Conservation (phyloP, 2,329 filamentous ascomycete genomes). For the Penicillium aurantiogriseum region DNA sequence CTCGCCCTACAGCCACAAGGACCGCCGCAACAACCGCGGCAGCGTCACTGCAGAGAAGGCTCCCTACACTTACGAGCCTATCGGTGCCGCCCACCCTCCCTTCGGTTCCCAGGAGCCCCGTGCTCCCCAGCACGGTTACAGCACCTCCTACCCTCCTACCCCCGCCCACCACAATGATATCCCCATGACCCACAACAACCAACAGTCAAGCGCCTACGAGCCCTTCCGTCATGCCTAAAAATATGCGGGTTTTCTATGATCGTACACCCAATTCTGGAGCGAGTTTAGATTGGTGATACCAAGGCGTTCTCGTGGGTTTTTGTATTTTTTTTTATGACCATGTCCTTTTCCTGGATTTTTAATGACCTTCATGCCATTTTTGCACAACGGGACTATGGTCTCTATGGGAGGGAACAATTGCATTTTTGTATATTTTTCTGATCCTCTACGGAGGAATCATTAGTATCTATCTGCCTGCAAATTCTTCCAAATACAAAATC, state of each 20-base stretch:
- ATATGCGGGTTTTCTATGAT: neutral
- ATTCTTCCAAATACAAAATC: neutral
- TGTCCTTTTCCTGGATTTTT: slow-evolving; percentile 5
- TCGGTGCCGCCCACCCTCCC: slow-evolving; percentile 35
- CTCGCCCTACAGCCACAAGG: slow-evolving; percentile 48
- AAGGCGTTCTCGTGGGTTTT: slow-evolving; percentile 19
- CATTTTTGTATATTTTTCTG: slow-evolving; percentile 5
- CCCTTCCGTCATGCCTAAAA: slow-evolving; percentile 39
- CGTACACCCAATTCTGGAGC: slow-evolving; percentile 14
- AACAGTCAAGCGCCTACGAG: slow-evolving; percentile 34
- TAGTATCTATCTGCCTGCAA: neutral
- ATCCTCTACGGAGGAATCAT: neutral
- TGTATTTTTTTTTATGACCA: slow-evolving; percentile 15
- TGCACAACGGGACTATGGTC: neutral
- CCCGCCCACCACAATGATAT: slow-evolving; percentile 20
- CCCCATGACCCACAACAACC: slow-evolving; percentile 27
- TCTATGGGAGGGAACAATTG: neutral
- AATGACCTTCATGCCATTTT: slow-evolving; percentile 12
- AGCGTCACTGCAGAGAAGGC: slow-evolving; percentile 58
- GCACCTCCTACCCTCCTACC: slow-evolving; percentile 31
- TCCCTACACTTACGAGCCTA: slow-evolving; percentile 60
- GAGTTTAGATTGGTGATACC: slow-evolving; percentile 24
- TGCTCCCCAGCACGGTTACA: slow-evolving; percentile 7
- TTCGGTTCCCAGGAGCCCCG: slow-evolving; percentile 17
- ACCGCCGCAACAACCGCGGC: slow-evolving; percentile 36